These are phyloP conservation scores for Prunus campanulata DNA, from an alignment of 306 rosid genomes.

Conservation along the genomic window DNA sequence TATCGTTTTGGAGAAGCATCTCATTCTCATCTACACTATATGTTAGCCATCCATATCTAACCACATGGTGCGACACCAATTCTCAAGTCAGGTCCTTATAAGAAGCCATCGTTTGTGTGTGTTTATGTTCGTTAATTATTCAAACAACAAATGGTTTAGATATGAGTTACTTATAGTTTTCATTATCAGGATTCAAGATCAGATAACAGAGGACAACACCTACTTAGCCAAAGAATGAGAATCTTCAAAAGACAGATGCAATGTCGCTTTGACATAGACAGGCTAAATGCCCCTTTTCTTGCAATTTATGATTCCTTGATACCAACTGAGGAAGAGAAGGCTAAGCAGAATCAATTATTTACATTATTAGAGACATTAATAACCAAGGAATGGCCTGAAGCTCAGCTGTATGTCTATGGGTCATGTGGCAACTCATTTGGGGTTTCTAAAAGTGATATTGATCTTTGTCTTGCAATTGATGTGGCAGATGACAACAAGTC, in stretches of 20 bases:
- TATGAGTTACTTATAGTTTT: conserved; percentile 29
- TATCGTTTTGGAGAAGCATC: not conserved
- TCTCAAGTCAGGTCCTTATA: not conserved
- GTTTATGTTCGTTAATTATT: not conserved
- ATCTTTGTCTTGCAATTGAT: conserved; percentile 85
- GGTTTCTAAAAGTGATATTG: conserved; percentile 89
- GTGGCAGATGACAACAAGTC: conserved; percentile 68
- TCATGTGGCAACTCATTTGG: conserved; percentile 96
- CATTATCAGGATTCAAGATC: conserved; percentile 69
- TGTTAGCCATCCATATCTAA: not conserved
- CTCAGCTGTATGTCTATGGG: conserved; percentile 81
- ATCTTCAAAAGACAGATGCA: conserved; percentile 45
- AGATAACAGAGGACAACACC: conserved; percentile 66
- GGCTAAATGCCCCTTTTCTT: conserved; percentile 58
- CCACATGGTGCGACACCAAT: not conserved
- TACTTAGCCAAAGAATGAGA: conserved; percentile 70
- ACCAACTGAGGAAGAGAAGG: conserved; percentile 89
- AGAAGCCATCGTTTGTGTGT: not conserved
- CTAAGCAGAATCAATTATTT: conserved; percentile 68
- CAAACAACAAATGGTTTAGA: conserved; percentile 14
- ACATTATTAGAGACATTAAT: conserved; percentile 62
- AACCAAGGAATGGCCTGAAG: conserved; percentile 74
- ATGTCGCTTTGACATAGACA: conserved; percentile 75
- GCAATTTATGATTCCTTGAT: conserved; percentile 61
- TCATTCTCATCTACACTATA: not conserved